Conservation (phyloP, 2,329 filamentous ascomycete species). For the Rutstroemia sp. region DNA sequence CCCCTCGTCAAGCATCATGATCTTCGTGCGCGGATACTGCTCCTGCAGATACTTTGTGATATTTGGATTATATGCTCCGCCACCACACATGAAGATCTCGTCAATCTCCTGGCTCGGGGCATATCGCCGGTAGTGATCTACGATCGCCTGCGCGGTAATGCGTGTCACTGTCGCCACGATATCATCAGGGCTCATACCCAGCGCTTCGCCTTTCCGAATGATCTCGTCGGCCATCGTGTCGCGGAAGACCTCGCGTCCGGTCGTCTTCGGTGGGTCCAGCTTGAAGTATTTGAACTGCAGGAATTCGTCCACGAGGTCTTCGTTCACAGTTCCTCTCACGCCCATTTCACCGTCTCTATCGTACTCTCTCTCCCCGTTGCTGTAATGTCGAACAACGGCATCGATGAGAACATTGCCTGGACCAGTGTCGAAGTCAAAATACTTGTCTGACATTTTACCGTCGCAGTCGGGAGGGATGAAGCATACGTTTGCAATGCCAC, state of each 20-base stretch:
- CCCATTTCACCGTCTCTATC: constrained; percentile 40
- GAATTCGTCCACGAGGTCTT: constrained; percentile 45
- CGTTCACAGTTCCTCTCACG: constrained; percentile 40
- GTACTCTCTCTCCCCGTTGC: too few species aligned
- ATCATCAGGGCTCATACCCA: constrained; percentile 41
- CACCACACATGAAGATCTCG: constrained; percentile 56
- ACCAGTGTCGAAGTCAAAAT: constrained; percentile 47
- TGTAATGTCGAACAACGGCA: constrained; percentile 38
- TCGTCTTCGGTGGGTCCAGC: constrained; percentile 42
- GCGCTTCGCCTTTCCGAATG: constrained; percentile 39
- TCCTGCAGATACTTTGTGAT: constrained; percentile 45
- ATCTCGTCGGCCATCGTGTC: constrained; percentile 47
- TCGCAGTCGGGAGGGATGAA: constrained; percentile 45
- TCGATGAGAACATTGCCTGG: constrained; percentile 51
- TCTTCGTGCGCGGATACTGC: constrained; percentile 39
- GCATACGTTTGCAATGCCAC: constrained; percentile 53
- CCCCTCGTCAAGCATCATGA: constrained; percentile 49
- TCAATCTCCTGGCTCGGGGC: constrained; percentile 39
- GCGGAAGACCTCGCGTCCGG: constrained; percentile 51
- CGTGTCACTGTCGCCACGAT: constrained; percentile 51
- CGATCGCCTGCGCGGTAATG: constrained; percentile 51
- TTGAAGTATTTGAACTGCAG: constrained; percentile 43
- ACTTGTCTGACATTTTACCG: constrained; percentile 29
- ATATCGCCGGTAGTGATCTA: constrained; percentile 41
- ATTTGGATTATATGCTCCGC: constrained; percentile 50